Evolutionary conservation across 352 stramenopile species (phyloP).

Genomic region (Globisporangium uncinulatum): DNA sequence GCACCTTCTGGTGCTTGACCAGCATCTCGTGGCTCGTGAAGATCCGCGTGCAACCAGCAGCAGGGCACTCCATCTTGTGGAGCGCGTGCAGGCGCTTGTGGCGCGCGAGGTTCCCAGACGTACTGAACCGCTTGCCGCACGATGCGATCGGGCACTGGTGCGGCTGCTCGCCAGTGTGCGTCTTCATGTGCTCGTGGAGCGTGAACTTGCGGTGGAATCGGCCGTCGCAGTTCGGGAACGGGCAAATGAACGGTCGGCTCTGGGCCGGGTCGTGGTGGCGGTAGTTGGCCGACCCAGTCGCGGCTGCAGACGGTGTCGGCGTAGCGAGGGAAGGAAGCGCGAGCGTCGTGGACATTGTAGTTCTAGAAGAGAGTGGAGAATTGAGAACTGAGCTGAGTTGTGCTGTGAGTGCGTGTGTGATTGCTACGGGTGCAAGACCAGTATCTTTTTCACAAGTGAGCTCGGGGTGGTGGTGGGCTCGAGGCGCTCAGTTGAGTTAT

Average conservation of each 20-base stretch:
- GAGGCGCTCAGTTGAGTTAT: constrained; percentile 1
- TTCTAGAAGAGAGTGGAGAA: too few species aligned
- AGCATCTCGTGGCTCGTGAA: constrained; percentile 11
- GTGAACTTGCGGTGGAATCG: constrained; percentile 71
- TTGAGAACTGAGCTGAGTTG: too few species aligned
- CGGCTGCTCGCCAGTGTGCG: constrained; percentile 69
- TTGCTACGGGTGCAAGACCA: too few species aligned
- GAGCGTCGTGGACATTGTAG: too few species aligned
- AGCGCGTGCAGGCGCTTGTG: constrained; percentile 21
- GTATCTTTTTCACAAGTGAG: not conserved
- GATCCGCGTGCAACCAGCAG: constrained; percentile 2
- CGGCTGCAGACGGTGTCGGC: not conserved
- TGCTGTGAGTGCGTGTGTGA: not conserved
- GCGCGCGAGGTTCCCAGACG: constrained; percentile 24
- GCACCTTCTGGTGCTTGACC: constrained; percentile 9
- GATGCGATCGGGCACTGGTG: constrained; percentile 23
- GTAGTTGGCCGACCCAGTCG: not conserved
- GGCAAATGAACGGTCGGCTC: constrained; percentile 5
- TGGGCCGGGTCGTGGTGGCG: constrained; percentile 4
- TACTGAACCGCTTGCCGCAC: constrained; percentile 32
- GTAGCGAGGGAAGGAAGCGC: not conserved
- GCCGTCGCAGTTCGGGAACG: constrained; percentile 21
- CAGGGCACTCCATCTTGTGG: constrained; percentile 8
- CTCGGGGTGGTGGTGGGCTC: not conserved
- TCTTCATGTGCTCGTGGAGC: constrained; percentile 70